Evolutionary conservation across 352 stramenopile genomes (phyloP), one percentile per base, ranked within the genome.

Genomic region (Phytophthora tubulina): DNA sequence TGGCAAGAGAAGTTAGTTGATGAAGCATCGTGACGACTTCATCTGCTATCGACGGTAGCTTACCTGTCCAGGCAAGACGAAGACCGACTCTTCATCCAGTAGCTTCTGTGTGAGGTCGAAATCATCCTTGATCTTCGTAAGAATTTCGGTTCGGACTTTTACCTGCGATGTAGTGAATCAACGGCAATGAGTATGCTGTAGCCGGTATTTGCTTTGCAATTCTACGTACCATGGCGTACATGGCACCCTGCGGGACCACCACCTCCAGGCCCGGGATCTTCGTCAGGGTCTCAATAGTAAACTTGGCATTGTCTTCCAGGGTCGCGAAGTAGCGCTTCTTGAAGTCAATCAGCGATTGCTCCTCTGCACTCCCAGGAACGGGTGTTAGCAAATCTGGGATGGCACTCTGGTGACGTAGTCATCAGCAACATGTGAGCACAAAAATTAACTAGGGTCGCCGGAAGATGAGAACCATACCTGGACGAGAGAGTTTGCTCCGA

Each of bases 11-110:
- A 63, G 48, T 72, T 66, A 72, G 46, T 44, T 36, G 13, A 63
- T 3, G 13, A 27, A 31, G 14, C 39, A 13, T 42, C 33, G 45
- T 46, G 30, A 30, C 17, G 44, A 13, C 32, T 64, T 27, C 6
- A 17, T 11, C 6, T 36, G 6, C 10, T 58, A 44, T 51, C 3
- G 4, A 32, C 36, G 5, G 27, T 30, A 50, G 10, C 27, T 46
- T 61, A 90, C 82, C 70, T 86, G 88, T 42, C 97, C 97, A 10
- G 97, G 97, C 36, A 99, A 76, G 10, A 99, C 91, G 58, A 99
- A 96, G 7, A 99, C 90, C 39, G 95, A 98, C 74, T 99, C 95
- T 86, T 99, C 96, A 42, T 97, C 79, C 3, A 99, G 76, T 9
- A 99, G 82, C 70, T 96, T 91, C 68, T 94, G 87, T n/a, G 93